Conservation (phyloP, 164 flowering plant species). For the Kingdonia uniflora region DNA sequence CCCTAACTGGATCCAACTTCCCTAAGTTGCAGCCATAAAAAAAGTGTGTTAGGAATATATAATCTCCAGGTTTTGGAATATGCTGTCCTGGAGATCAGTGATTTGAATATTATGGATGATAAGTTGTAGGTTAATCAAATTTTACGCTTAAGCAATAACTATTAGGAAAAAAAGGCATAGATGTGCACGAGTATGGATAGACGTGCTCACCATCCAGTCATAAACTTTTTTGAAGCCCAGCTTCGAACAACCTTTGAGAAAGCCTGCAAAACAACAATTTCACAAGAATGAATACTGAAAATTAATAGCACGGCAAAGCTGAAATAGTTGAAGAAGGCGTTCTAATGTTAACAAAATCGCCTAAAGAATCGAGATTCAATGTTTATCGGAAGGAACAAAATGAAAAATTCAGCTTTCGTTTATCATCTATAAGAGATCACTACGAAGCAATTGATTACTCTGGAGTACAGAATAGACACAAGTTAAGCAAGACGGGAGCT, state of each 20-base stretch:
- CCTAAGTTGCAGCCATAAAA: too few species aligned
- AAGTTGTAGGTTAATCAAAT: neutral
- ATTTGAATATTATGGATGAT: too few species aligned
- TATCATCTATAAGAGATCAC: too few species aligned
- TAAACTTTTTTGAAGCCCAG: conserved; percentile 91
- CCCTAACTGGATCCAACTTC: too few species aligned
- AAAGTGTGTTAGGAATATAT: too few species aligned
- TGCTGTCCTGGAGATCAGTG: too few species aligned
- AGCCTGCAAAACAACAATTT: conserved; percentile 34
- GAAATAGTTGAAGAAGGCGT: neutral
- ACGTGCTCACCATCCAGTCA: conserved; percentile 72
- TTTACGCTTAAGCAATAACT: neutral
- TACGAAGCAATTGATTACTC: too few species aligned
- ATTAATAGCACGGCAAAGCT: neutral
- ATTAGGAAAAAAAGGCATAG: neutral
- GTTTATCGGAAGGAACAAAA: neutral
- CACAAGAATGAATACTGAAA: too few species aligned
- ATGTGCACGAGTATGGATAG: neutral
- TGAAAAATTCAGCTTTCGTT: neutral
- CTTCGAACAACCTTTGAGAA: conserved; percentile 69
- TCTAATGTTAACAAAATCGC: neutral
- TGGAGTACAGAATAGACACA: too few species aligned
- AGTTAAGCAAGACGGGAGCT: too few species aligned
- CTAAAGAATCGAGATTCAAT: neutral
- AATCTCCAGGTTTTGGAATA: too few species aligned